A percentile compares a stretch with the other conserved stretches of the same genome.
These are phyloP conservation scores for Colletotrichum nymphaeae DNA, from an alignment of 2,329 filamentous ascomycete genomes.

Conservation along the genomic window DNA sequence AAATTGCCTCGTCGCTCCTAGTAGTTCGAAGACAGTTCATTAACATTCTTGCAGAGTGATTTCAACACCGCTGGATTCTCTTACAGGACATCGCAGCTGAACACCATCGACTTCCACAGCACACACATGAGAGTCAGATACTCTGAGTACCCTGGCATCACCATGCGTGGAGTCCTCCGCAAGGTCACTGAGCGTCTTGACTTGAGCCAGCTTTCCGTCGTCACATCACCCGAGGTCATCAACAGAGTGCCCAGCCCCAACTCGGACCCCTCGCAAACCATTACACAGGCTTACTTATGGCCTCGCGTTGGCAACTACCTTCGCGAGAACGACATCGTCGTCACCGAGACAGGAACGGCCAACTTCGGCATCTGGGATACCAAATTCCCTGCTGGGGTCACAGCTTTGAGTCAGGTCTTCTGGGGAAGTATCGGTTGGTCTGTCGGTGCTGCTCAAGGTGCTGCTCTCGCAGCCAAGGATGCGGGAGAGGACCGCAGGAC, in stretches of 20 bases:
- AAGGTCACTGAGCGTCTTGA: slow-evolving; percentile 74
- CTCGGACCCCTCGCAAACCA: slow-evolving; percentile 53
- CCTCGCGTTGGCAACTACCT: slow-evolving; percentile 80
- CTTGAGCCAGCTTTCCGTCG: slow-evolving; percentile 66
- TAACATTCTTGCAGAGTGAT: slow-evolving; percentile 65
- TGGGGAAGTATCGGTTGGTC: slow-evolving; percentile 76
- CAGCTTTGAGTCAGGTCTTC: slow-evolving; percentile 82
- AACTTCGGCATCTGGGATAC: slow-evolving; percentile 93
- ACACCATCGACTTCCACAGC: slow-evolving; percentile 85
- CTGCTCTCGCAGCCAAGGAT: slow-evolving; percentile 81
- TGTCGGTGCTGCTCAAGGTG: slow-evolving; percentile 69
- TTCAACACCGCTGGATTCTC: slow-evolving; percentile 88
- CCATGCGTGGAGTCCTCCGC: slow-evolving; percentile 81
- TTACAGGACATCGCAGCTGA: slow-evolving; percentile 80
- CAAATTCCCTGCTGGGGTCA: slow-evolving; percentile 81
- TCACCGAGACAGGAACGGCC: slow-evolving; percentile 89
- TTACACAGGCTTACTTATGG: slow-evolving; percentile 83
- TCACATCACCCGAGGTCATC: slow-evolving; percentile 63
- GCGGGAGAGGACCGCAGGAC: slow-evolving; percentile 69
- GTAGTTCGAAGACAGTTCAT: neutral
- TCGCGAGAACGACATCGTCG: slow-evolving; percentile 77
- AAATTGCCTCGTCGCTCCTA: slow-evolving; percentile 1
- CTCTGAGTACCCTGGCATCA: slow-evolving; percentile 81
- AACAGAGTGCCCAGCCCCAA: slow-evolving; percentile 59
- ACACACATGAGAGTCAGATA: slow-evolving; percentile 79